Conservation (phyloP, 2,329 filamentous ascomycete species). For the Penicillium sp. region DNA sequence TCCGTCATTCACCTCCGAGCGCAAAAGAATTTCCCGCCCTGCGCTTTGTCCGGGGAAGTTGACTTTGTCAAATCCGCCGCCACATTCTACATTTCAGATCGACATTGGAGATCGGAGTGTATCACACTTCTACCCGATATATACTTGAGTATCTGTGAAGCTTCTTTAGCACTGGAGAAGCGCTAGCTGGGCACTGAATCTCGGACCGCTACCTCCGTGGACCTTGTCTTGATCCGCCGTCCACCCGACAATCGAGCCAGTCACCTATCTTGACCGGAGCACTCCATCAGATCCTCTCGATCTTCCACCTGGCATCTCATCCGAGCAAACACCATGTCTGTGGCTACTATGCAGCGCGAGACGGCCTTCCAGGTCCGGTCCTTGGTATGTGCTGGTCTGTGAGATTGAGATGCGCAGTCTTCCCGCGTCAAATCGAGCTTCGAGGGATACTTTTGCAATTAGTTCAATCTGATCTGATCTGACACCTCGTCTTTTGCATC, state of each 20-base stretch:
- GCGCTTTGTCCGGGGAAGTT: conserved; percentile 9
- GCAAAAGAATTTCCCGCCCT: conserved; percentile 34
- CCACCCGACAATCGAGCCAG: conserved; percentile 1
- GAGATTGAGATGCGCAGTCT: not conserved
- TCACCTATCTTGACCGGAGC: not conserved
- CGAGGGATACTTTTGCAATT: not conserved
- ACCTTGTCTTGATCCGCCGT: conserved; percentile 1
- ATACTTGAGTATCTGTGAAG: not conserved
- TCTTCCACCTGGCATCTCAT: conserved; percentile 5
- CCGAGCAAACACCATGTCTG: conserved; percentile 35
- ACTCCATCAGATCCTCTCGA: not conserved
- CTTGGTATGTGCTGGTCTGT: conserved; percentile 31
- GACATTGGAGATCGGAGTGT: not conserved
- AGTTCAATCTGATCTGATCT: not conserved
- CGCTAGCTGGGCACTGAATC: not conserved
- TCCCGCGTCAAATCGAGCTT: not conserved
- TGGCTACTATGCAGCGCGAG: conserved; percentile 35
- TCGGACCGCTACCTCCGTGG: conserved; percentile 15
- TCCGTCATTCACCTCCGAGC: conserved; percentile 33
- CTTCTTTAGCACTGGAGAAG: too few relatives aligned
- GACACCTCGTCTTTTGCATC: not conserved
- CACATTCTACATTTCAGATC: not conserved
- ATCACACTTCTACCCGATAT: not conserved
- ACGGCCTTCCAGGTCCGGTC: conserved; percentile 45
- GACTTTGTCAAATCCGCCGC: conserved; percentile 2